Base-by-base conservation (phyloP, 164 flowering plant species). In the Tinospora cordifolia region DNA sequence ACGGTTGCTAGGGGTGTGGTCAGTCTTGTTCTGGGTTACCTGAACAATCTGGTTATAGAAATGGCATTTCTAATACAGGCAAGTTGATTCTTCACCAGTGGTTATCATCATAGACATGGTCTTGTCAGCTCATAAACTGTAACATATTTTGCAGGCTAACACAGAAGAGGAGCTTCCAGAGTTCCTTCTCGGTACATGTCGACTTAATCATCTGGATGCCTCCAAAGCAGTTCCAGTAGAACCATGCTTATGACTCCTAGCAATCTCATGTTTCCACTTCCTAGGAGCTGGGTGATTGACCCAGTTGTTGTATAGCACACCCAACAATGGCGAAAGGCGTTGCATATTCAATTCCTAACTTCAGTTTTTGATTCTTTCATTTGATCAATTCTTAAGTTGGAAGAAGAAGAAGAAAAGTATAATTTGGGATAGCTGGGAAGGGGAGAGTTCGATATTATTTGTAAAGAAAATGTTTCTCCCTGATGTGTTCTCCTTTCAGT, bases 41-140 rank as follows among this genome's bases (percentile, higher is more conserved):
- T 94, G 13, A 94, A 80, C 76, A 89, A 94, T 68, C 81, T 94
- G 75, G 94, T 94, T 24, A 81, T 89, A 54, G 99, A 94, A 81
- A 83, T 94, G 97, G 98, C 98, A 63, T 92, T 94, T 76, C 63
- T 94, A 72, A 84, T 94, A 72, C 96, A 93, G 96, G 98, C 90
- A 81, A 75, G 63, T 22, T 49, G 15, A 72, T 54, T 54, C 69
- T 14, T 66, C 38, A 41, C 19, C 27, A 25, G 24, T n/a, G 21
- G 60, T n/a, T 9, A 22, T n/a, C 25, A 17, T 54, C 36, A 4
- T 30, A 30, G n/a, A n/a, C 10, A 54, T 44, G 13, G 13, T 44
- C 47, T 44, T 44, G 12, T 9, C 0, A 1, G 6, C 8, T n/a
- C 24, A n/a, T n/a, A 54, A 54, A 3, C 24, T 24, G 21, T 3